phyloP scores from a whole-genome alignment of 2,329 filamentous ascomycete genomes.

The Chalara sp. region DNA sequence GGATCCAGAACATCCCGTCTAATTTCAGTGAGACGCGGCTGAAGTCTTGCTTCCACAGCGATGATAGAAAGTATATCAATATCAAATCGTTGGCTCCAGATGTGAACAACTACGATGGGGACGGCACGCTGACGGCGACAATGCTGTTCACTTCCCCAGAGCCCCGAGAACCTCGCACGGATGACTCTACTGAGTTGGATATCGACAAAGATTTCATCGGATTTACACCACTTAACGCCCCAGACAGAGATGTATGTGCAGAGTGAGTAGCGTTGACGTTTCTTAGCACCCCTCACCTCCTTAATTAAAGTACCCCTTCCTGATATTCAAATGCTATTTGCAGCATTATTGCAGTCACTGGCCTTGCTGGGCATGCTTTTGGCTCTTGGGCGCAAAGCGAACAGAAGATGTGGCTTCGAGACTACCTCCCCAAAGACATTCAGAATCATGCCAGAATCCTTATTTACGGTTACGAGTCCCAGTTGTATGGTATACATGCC shows the following conservation, averaged over 20 bases:
- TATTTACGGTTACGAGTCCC: conserved; percentile 27
- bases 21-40: too few species aligned
- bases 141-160: not conserved
- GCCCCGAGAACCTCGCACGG: not conserved
- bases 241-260: not conserved
- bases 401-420: conserved; percentile 30
- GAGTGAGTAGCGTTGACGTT: not conserved
- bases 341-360: conserved; percentile 33
- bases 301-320: not conserved
- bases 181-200: not conserved
- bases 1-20: too few species aligned
- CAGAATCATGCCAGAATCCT: conserved; percentile 22
- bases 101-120: not conserved
- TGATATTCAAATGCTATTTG: not conserved
- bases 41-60: not conserved
- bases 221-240: not conserved
- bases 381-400: conserved; percentile 31
- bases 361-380: conserved; percentile 32
- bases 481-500: conserved; percentile 10
- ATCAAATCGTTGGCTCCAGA: not conserved
- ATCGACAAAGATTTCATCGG: not conserved
- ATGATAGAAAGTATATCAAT: not conserved
- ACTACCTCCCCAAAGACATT: conserved; percentile 28
- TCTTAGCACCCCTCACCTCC: not conserved
- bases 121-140: not conserved